Evolutionary conservation across 169 alveolate species (phyloP).

Genomic region (Plasmodium gaboni): DNA sequence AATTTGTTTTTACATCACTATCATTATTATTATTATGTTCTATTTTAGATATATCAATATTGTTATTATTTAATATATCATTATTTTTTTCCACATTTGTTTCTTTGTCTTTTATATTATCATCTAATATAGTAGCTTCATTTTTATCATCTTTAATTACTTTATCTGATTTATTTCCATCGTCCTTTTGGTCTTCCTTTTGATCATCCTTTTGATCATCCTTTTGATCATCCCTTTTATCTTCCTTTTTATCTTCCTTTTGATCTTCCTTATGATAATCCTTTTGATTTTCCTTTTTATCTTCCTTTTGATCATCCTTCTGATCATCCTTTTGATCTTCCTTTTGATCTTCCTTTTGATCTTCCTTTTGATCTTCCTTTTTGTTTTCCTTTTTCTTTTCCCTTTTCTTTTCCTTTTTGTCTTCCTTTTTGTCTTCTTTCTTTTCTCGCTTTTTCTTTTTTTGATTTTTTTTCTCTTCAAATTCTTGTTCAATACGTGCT

Average conservation of each 20-base stretch:
- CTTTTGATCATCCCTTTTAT: too few species aligned
- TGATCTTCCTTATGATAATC: too few species aligned
- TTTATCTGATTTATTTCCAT: constrained; percentile 5
- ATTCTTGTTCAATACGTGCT: constrained; percentile 11
- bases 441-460: constrained; percentile 49
- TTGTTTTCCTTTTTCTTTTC: neutral
- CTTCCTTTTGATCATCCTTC: too few species aligned
- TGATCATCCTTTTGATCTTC: neutral
- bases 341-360: neutral
- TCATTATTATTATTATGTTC: neutral
- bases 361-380: neutral
- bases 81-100: constrained; percentile 20
- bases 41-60: neutral
- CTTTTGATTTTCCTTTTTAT: too few species aligned
- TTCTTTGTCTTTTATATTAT: constrained; percentile 19
- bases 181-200: too few species aligned
- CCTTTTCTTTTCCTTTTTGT: neutral
- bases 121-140: neutral
- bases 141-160: constrained; percentile 3
- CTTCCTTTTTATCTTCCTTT: too few species aligned
- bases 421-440: constrained; percentile 11
- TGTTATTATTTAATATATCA: neutral
- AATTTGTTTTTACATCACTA: constrained; percentile 5
- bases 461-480: constrained; percentile 43
- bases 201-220: too few species aligned